Conservation (phyloP, 202 grass and related monocot species). For the Brachypodium distachyon region DNA sequence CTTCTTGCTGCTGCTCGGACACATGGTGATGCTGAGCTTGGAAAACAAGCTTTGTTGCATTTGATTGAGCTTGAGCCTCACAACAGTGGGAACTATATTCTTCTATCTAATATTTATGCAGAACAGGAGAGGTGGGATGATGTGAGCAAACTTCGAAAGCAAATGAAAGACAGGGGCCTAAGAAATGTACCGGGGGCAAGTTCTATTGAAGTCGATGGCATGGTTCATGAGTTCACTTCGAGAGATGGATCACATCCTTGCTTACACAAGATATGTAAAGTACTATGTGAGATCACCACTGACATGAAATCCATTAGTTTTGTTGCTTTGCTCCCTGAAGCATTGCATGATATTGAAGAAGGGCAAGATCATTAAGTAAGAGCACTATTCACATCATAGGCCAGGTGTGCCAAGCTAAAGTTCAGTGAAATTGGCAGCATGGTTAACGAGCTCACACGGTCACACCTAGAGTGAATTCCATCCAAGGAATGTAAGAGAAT, state of each 20-base stretch:
- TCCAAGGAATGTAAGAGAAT: neutral
- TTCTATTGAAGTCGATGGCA: constrained; percentile 68
- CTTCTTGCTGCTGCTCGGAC: constrained; percentile 71
- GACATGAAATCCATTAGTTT: constrained; percentile 38
- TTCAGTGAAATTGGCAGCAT: neutral
- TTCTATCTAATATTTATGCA: constrained; percentile 75
- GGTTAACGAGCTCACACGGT: constrained; percentile 32
- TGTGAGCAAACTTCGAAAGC: constrained; percentile 51
- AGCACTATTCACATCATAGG: neutral
- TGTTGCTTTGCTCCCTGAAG: constrained; percentile 19
- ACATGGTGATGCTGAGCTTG: constrained; percentile 49
- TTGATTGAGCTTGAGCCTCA: constrained; percentile 69
- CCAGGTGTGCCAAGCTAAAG: neutral
- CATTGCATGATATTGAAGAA: constrained; percentile 29
- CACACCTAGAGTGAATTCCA: constrained; percentile 18
- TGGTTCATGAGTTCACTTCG: constrained; percentile 72
- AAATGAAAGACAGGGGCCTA: constrained; percentile 55
- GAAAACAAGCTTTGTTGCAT: constrained; percentile 64
- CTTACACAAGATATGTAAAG: constrained; percentile 46
- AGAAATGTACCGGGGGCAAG: constrained; percentile 65
- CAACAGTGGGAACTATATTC: constrained; percentile 72
- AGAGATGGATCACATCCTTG: constrained; percentile 74
- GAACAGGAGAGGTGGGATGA: constrained; percentile 63
- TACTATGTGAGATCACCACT: constrained; percentile 41
- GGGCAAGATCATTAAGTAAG: constrained; percentile 5